Evolutionary conservation across 108 stramenopile genomes (phyloP).

Genomic region (Pelagomonas calceolata): DNA sequence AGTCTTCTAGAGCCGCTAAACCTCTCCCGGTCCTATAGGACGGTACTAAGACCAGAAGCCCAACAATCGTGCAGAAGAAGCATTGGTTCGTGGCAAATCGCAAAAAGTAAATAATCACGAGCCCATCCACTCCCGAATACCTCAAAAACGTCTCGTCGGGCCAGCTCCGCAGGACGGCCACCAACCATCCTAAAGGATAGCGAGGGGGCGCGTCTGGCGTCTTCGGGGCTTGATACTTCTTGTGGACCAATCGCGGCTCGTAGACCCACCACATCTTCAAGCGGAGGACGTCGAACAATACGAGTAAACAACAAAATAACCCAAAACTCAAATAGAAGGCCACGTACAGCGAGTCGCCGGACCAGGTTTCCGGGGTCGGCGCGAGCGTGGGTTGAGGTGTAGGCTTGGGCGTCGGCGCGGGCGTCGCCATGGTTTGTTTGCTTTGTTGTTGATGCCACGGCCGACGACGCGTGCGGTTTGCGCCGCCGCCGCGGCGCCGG

Average conservation of each 20-base stretch:
- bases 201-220: not conserved
- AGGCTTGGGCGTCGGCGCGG: no score
- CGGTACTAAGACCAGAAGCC: not conserved
- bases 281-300: not conserved
- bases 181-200: not conserved
- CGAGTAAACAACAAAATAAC: not conserved
- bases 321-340: no score
- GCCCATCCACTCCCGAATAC: not conserved
- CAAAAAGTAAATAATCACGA: not conserved
- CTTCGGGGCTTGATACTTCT: not conserved
- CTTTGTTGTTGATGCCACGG: no score
- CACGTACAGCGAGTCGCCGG: no score
- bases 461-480: no score
- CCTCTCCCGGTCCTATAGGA: not conserved
- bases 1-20: not conserved
- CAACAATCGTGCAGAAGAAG: not conserved
- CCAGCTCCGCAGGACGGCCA: not conserved
- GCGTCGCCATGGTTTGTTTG: no score
- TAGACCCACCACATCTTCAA: not conserved
- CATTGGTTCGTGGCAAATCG: not conserved
- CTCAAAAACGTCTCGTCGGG: not conserved
- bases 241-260: not conserved
- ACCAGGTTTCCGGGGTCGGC: no score
- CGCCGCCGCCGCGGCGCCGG: no score
- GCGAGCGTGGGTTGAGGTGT: no score